Evolutionary conservation across 2,329 filamentous ascomycete genomes (phyloP).

Genomic region (Talaromyces marneffei): DNA sequence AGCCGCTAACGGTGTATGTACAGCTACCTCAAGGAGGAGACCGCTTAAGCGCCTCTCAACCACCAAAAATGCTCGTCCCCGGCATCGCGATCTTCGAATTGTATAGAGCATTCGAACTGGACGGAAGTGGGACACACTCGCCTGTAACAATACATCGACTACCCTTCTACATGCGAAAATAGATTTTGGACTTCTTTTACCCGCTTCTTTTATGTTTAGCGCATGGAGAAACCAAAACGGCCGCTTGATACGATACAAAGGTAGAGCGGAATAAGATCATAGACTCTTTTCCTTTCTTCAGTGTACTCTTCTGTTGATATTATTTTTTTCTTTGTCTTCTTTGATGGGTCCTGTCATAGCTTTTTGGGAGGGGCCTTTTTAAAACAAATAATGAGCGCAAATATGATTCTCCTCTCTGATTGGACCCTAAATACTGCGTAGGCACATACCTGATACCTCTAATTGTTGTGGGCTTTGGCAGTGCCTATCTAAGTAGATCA

Average conservation of each 20-base stretch:
- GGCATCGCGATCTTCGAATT: conserved; percentile 11
- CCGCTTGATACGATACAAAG: conserved; percentile 6
- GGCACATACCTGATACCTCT: too few species aligned
- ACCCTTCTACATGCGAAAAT: conserved; percentile 20
- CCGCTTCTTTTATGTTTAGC: conserved; percentile 13
- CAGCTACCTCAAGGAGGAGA: conserved; percentile 36
- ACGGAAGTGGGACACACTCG: conserved; percentile 9
- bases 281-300: conserved; percentile 18
- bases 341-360: neutral
- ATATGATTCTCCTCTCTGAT: conserved; percentile 14
- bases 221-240: conserved; percentile 10
- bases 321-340: conserved; percentile 16
- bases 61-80: conserved; percentile 4
- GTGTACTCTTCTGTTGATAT: conserved; percentile 17
- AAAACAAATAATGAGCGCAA: conserved; percentile 13
- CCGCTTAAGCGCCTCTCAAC: conserved; percentile 26
- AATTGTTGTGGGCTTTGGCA: neutral
- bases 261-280: conserved; percentile 12
- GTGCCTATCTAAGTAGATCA: neutral
- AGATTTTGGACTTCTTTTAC: conserved; percentile 18
- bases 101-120: conserved; percentile 7
- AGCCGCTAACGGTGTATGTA: conserved; percentile 8
- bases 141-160: conserved; percentile 34
- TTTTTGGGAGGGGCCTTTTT: conserved; percentile 4
- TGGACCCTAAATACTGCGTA: neutral